Percentiles rank a stretch among this genome's conserved stretches.
Evolutionary conservation across 768 basidiomycete species (phyloP).

Genomic region (Mycena chlorophos): DNA sequence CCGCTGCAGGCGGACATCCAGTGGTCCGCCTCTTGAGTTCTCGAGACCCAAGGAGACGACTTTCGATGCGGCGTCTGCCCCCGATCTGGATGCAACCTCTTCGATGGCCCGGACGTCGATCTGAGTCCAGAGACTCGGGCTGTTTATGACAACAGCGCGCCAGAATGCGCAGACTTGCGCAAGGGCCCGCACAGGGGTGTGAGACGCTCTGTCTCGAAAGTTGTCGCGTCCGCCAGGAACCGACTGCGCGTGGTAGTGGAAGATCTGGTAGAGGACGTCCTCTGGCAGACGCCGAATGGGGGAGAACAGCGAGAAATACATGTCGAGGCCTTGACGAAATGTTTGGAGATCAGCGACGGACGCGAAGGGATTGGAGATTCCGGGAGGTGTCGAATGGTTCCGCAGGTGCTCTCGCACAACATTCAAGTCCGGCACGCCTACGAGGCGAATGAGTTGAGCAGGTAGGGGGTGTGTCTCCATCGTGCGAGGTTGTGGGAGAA

Average conservation of each 20-base stretch:
- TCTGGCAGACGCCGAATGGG: neutral
- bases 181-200: neutral
- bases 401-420: no score
- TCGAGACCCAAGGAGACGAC: neutral
- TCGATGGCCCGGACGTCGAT: neutral
- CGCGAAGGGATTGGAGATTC: neutral
- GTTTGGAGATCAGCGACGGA: neutral
- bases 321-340: neutral
- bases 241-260: neutral
- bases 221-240: neutral
- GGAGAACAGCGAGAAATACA: neutral
- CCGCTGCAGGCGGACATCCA: neutral
- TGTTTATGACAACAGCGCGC: neutral
- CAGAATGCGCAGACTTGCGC: neutral
- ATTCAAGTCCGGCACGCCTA: no score
- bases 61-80: neutral
- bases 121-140: neutral
- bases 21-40: neutral
- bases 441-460: no score
- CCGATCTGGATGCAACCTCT: neutral
- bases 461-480: no score
- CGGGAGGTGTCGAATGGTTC: neutral
- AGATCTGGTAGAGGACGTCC: neutral
- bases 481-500: no score
- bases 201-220: neutral